Evolutionary conservation across 495 filamentous ascomycete species (phyloP).

Genomic region (Penicillium tannophilum): DNA sequence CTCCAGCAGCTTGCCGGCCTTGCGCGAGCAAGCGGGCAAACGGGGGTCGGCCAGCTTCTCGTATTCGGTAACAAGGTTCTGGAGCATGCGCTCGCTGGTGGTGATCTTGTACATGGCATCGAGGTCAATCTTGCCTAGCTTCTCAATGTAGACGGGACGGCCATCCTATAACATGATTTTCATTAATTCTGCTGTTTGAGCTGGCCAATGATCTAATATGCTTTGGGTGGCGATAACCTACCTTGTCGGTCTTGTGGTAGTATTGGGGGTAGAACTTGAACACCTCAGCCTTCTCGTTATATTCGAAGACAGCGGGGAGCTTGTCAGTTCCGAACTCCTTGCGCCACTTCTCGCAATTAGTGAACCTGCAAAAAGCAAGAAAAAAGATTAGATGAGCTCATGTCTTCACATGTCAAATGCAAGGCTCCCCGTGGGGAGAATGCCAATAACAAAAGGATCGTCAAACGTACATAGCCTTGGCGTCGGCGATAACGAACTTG

Average conservation of each 20-base stretch:
- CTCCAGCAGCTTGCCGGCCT: conserved; percentile 85
- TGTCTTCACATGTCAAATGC: not conserved
- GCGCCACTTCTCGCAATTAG: conserved; percentile 89
- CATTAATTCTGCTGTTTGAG: conserved; percentile 12
- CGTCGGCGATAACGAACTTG: conserved; percentile 84
- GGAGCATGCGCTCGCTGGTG: conserved; percentile 86
- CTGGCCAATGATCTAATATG: not conserved
- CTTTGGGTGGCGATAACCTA: conserved; percentile 34
- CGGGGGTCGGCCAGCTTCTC: conserved; percentile 93
- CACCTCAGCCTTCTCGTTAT: conserved; percentile 82
- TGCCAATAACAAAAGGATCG: conserved; percentile 3
- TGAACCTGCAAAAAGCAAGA: conserved; percentile 64
- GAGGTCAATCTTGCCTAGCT: conserved; percentile 91
- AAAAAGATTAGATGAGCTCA: conserved; percentile 6
- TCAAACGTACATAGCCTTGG: conserved; percentile 79
- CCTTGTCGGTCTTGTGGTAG: conserved; percentile 99
- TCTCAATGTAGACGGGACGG: conserved; percentile 94
- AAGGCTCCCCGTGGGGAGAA: not conserved
- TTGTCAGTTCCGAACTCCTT: conserved; percentile 86
- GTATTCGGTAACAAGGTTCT: conserved; percentile 95
- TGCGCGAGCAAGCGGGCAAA: conserved; percentile 92
- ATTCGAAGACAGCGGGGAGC: conserved; percentile 77
- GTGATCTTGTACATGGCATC: conserved; percentile 91
- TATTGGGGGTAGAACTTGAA: conserved; percentile 97
- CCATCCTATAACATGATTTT: conserved; percentile 66